Evolutionary conservation across 441 rosid species (phyloP), one percentile per base, ranked within the genome.

Genomic region (Arabidopsis lyrata): DNA sequence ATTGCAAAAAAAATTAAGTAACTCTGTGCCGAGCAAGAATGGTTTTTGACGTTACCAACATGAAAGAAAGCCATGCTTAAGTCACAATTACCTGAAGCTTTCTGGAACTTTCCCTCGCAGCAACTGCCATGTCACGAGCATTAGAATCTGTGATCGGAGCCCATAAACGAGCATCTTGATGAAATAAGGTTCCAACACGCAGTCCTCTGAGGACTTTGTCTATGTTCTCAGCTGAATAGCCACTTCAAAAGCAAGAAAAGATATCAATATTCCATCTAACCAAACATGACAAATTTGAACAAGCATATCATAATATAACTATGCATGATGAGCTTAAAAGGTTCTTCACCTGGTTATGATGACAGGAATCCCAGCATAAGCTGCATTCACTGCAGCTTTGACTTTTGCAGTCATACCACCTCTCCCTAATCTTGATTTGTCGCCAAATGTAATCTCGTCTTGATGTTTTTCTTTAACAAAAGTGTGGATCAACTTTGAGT

Each of bases 381-480:
- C 96, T 50, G 98, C 99, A 79, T 83, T 87, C 35, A 87, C 89
- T 42, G 99, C 99, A 81, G 99, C 98, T 81, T 88, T 91, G 45
- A 96, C 99, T 85, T 96, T 96, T n/a, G 99, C 97, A 20, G 95
- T 91, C 99, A 96, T 96, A 64, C 99, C 99, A 1, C 99, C 99
- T 87, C 99, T 87, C 66, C 99, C 99, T 58, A 96, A 83, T 79
- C 99, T 88, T 60, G 99, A 96, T 82, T 96, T 96, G 83, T 96
- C 97, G 45, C 99, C 99, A 62, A 93, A 93, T 42, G 98, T 96
- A 67, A 96, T 91, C 85, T 82, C 98, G 49, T 81, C 58, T 42
- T 87, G 98, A 82, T 96, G 98, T 73, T 75, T 89, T 77, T 91
- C 97, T 76, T 83, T 84, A 53, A 93, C 47, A 78, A 93, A 96